These are phyloP conservation scores for Esteya vermicola DNA, from an alignment of 2,329 filamentous ascomycete species.

Conservation along the genomic window DNA sequence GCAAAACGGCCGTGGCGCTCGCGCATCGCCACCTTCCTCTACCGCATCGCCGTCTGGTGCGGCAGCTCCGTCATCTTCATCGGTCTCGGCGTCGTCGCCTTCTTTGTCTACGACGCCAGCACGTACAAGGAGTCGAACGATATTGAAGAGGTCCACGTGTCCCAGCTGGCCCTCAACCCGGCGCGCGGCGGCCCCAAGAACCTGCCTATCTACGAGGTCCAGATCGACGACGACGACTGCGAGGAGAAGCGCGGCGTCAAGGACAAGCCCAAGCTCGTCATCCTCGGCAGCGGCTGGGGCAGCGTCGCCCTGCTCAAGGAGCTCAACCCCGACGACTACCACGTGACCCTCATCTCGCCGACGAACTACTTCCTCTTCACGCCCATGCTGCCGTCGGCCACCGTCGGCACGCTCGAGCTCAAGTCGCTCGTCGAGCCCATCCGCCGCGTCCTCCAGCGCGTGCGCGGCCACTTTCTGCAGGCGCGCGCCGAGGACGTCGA, in stretches of 20 bases:
- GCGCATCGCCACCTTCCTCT: slow-evolving; percentile 41
- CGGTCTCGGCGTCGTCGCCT: slow-evolving; percentile 56
- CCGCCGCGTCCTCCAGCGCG: slow-evolving; percentile 61
- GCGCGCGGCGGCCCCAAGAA: slow-evolving; percentile 85
- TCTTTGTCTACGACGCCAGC: slow-evolving; percentile 87
- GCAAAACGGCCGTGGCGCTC: slow-evolving; percentile 33
- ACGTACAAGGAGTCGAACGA: slow-evolving; percentile 67
- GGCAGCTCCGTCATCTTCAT: slow-evolving; percentile 64
- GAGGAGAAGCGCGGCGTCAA: slow-evolving; percentile 56
- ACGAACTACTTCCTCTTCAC: slow-evolving; percentile 97
- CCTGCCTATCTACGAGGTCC: slow-evolving; percentile 73
- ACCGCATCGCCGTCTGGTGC: slow-evolving; percentile 54
- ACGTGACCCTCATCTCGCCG: slow-evolving; percentile 88
- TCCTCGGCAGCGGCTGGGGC: slow-evolving; percentile 90
- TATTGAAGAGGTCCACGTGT: slow-evolving; percentile 65
- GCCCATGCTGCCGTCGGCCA: slow-evolving; percentile 93
- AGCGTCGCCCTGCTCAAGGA: slow-evolving; percentile 85
- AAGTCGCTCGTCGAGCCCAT: slow-evolving; percentile 88
- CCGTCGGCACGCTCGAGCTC: slow-evolving; percentile 85
- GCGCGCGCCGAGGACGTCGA: slow-evolving; percentile 80
- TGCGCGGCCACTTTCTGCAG: slow-evolving; percentile 81
- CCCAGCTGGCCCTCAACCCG: slow-evolving; percentile 67
- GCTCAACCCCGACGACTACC: slow-evolving; percentile 80
- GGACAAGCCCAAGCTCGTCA: slow-evolving; percentile 83
- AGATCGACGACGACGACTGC: slow-evolving; percentile 87